Percentiles rank a stretch among this genome's conserved stretches.
Evolutionary conservation across 176 grass and related monocot species (phyloP).

Genomic region (Microstegium vimineum): DNA sequence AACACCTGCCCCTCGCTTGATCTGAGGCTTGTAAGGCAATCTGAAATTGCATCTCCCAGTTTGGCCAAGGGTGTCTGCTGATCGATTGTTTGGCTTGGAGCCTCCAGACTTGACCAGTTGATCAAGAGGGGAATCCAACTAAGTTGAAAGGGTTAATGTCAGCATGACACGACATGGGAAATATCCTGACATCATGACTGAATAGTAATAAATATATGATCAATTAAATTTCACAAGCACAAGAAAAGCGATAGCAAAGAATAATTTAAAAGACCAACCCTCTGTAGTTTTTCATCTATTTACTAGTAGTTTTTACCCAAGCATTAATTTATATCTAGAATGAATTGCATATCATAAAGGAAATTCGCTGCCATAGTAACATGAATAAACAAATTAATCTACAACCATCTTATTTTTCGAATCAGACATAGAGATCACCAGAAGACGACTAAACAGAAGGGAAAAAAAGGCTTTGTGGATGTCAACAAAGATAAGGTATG

Average conservation of each 20-base stretch:
- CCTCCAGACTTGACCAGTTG: slow-evolving; percentile 1
- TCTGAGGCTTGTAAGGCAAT: slow-evolving; percentile 39
- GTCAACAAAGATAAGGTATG: background rate
- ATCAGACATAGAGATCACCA: background rate
- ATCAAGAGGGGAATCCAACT: background rate
- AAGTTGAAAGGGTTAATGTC: slow-evolving; percentile 7
- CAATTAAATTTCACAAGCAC: background rate
- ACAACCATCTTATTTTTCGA: slow-evolving; percentile 1
- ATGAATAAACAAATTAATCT: background rate
- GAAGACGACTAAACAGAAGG: slow-evolving; percentile 2
- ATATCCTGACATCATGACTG: background rate
- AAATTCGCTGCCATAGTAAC: background rate
- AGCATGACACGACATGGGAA: slow-evolving; percentile 30
- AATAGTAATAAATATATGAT: background rate
- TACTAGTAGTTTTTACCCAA: background rate
- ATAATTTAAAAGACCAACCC: background rate
- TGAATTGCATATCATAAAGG: background rate
- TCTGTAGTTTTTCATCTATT: background rate
- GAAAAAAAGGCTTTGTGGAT: background rate
- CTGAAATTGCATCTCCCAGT: slow-evolving; percentile 42
- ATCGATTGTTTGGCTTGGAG: slow-evolving; percentile 15
- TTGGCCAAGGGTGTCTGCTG: background rate
- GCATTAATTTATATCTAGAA: too few species aligned
- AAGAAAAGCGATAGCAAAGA: background rate
- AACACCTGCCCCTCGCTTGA: slow-evolving; percentile 29